Conservation (phyloP, 345 rosid genomes). For the Carallia brachiata region DNA sequence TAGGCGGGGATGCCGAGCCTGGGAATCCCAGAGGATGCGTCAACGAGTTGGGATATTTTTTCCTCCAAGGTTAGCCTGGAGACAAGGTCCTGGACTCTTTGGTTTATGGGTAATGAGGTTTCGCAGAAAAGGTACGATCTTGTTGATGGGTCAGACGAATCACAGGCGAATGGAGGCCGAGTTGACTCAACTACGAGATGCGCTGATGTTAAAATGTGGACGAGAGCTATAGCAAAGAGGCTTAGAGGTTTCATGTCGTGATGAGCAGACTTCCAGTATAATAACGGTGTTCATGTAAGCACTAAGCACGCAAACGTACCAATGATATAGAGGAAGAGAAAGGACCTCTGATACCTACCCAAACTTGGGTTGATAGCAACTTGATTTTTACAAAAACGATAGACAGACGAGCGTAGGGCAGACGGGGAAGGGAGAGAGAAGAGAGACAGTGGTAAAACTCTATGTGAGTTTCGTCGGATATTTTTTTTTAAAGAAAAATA, state of each 20-base stretch:
- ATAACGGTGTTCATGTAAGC: too few relatives aligned
- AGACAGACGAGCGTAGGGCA: too few relatives aligned
- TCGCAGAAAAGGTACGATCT: slow-evolving; percentile 49
- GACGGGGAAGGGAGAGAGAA: too few relatives aligned
- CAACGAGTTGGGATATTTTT: slow-evolving; percentile 72
- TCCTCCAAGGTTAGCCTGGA: slow-evolving; percentile 70
- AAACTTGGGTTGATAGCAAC: too few relatives aligned
- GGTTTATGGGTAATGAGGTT: slow-evolving; percentile 47
- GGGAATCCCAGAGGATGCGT: slow-evolving; percentile 59
- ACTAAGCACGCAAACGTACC: too few relatives aligned
- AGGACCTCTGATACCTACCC: too few relatives aligned
- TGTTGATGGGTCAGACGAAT: slow-evolving; percentile 45
- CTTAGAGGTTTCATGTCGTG: slow-evolving; percentile 16
- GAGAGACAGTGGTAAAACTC: too few relatives aligned
- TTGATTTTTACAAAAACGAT: too few relatives aligned
- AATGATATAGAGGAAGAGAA: too few relatives aligned
- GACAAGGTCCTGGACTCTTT: slow-evolving; percentile 65
- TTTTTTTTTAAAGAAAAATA: too few relatives aligned
- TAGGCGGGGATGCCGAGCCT: slow-evolving; percentile 70
- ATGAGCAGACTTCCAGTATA: background rate
- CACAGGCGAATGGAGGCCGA: slow-evolving; percentile 61
- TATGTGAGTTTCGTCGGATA: too few relatives aligned
- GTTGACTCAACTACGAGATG: slow-evolving; percentile 24
- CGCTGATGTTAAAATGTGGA: background rate
- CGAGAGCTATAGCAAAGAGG: background rate